Evolutionary conservation across 805 yeast species (phyloP).

Genomic region (Suhomyces pyralidae): DNA sequence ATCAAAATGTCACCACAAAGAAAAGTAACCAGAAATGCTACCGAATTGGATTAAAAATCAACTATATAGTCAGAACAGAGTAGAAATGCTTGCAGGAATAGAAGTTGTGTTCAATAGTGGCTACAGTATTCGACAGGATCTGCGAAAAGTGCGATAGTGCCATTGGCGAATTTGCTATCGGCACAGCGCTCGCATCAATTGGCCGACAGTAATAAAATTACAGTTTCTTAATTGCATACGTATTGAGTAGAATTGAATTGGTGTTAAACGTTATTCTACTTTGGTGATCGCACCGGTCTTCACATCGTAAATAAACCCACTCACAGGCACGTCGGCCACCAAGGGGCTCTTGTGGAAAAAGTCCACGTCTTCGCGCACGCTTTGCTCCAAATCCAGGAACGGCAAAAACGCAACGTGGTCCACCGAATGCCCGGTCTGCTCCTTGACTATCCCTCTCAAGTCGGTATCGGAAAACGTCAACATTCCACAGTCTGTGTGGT

Average conservation of each 20-base stretch:
- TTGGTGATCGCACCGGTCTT: conserved; percentile 30
- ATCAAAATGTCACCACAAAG: not conserved
- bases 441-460: conserved; percentile 23
- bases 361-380: conserved; percentile 35
- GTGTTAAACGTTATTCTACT: conserved; percentile 8
- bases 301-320: conserved; percentile 40
- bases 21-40: too few relatives aligned
- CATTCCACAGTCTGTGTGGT: conserved; percentile 47
- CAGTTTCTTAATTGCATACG: too few relatives aligned
- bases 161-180: not conserved
- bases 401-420: conserved; percentile 35
- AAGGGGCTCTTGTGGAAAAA: conserved; percentile 26
- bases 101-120: too few relatives aligned
- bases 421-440: conserved; percentile 27
- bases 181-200: too few relatives aligned
- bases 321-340: conserved; percentile 35
- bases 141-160: not conserved
- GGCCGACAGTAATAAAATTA: too few relatives aligned
- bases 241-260: too few relatives aligned
- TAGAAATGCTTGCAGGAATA: too few relatives aligned
- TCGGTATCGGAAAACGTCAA: conserved; percentile 34
- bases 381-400: conserved; percentile 30
- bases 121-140: not conserved
- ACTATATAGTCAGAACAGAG: too few relatives aligned
- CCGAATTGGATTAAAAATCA: too few relatives aligned